Base-by-base conservation (phyloP, 2,329 filamentous ascomycete genomes). In the Aspergillus fumigatus region DNA sequence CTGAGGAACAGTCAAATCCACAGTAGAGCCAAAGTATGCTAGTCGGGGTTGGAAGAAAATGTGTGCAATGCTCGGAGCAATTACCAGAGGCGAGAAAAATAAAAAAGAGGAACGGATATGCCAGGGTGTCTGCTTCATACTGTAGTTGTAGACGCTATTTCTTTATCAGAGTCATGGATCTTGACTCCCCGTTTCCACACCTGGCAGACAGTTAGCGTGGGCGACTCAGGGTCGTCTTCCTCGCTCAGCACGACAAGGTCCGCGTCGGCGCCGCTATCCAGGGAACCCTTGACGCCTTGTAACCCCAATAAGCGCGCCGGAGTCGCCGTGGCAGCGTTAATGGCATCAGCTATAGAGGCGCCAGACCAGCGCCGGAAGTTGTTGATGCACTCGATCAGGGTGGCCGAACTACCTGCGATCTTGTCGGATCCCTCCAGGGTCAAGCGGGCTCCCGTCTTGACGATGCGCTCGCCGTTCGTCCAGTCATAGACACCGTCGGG, bases 401-500 rank as follows among this genome's bases (percentile, higher is more conserved):
- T 76, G 8, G 75, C 74, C 0, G 73, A 75, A 50, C 85, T 88
- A 62, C 89, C 90, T 14, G 90, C 90, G 68, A 95, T 90, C 57
- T 84, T 89, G 29, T 88, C 83, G 0, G 89, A 90, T 14, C 88
- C 89, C 69, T 95, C 88, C 0, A 95, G 79, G 3, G 89, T 86
- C 38, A 97, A 75, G 54, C 87, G 81, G 0, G 85, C 78, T 0
- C 92, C 91, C 51, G 82, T 84, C 76, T 79, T 79, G 40, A 78
- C 67, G 58, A 85, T 84, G 21, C 80, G 75, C 54, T 84, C 82
- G 43, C 83, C 82, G 56, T 96, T 96, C 4, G 86, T 92, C 90
- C 91, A 96, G 60, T 88, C 84, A 70, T 96, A 96, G 2, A 84
- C 81, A 3, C 92, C 92, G 66, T 96, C 92, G 0, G 89, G 88